Percentiles rank a stretch among this genome's conserved stretches.
These are phyloP conservation scores for Triangularia verruculosa DNA, from an alignment of 2,329 filamentous ascomycete species.

Conservation along the genomic window DNA sequence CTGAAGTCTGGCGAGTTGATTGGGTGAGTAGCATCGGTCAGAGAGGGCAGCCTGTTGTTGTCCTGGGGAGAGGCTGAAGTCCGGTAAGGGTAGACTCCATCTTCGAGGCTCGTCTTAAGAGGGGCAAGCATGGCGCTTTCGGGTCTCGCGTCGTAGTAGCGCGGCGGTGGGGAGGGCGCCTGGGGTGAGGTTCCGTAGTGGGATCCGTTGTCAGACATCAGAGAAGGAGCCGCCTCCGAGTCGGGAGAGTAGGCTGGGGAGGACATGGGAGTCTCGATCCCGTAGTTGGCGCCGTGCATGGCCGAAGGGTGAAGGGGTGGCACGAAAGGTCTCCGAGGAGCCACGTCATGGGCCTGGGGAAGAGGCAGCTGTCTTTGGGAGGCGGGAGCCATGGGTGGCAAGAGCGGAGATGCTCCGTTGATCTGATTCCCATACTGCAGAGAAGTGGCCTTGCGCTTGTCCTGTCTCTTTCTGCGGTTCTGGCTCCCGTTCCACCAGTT, in stretches of 20 bases:
- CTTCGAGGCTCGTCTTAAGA: constrained; percentile 19
- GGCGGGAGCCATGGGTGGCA: constrained; percentile 12
- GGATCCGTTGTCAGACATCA: constrained; percentile 67
- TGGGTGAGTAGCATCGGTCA: not conserved
- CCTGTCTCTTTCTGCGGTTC: constrained; percentile 67
- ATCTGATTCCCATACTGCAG: constrained; percentile 12
- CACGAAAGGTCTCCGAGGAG: constrained; percentile 14
- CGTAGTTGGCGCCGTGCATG: constrained; percentile 25
- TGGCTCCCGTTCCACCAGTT: constrained; percentile 97
- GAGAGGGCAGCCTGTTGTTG: constrained; percentile 8
- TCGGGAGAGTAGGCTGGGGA: constrained; percentile 48
- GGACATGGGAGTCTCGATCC: constrained; percentile 35
- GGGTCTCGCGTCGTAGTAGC: constrained; percentile 30
- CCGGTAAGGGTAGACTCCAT: not conserved
- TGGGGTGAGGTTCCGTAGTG: constrained; percentile 54
- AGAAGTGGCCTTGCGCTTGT: constrained; percentile 38
- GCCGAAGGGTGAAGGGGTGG: constrained; percentile 20
- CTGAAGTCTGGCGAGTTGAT: not conserved
- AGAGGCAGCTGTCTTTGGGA: not conserved
- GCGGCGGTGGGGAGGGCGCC: constrained; percentile 33
- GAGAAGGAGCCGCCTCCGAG: constrained; percentile 60
- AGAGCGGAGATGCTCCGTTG: not conserved
- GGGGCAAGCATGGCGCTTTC: constrained; percentile 27
- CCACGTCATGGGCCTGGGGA: not conserved
- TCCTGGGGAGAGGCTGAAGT: constrained; percentile 8